These are phyloP conservation scores for Clavispora fructus DNA, from an alignment of 805 yeast genomes.

Conservation along the genomic window DNA sequence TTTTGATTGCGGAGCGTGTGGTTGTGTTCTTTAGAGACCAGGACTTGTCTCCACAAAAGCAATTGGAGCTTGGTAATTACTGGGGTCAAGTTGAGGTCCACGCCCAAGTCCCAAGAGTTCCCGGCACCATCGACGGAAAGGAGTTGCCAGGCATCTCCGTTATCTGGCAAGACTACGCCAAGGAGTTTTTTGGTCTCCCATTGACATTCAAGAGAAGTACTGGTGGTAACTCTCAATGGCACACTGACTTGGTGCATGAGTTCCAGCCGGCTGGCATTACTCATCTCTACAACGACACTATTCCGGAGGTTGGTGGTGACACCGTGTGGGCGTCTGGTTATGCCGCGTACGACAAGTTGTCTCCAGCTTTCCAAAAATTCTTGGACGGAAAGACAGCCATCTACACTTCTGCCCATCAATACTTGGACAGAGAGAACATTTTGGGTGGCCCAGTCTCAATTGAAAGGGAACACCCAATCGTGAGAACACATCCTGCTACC, in stretches of 20 bases:
- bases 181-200: constrained; percentile 18
- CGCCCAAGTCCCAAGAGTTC: constrained; percentile 16
- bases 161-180: constrained; percentile 27
- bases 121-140: constrained; percentile 10
- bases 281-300: constrained; percentile 47
- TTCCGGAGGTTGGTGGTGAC: constrained; percentile 51
- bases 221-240: constrained; percentile 23
- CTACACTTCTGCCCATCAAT: constrained; percentile 36
- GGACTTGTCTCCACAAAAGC: constrained; percentile 26
- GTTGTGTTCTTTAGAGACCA: constrained; percentile 28
- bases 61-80: constrained; percentile 26
- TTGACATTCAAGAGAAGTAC: constrained; percentile 24
- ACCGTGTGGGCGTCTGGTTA: constrained; percentile 56
- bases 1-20: constrained; percentile 26
- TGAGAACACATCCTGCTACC: constrained; percentile 30
- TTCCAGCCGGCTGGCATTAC: constrained; percentile 54
- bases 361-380: constrained; percentile 45
- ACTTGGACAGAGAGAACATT: constrained; percentile 31
- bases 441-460: constrained; percentile 24
- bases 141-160: constrained; percentile 21
- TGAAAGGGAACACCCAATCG: constrained; percentile 27
- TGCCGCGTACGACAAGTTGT: constrained; percentile 52
- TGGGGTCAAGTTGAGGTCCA: constrained; percentile 26
- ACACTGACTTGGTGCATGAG: constrained; percentile 54
- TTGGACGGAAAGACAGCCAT: constrained; percentile 49